Evolutionary conservation across 2,329 filamentous ascomycete genomes (phyloP), one percentile per base, ranked within the genome.

Genomic region (Apiospora marii): DNA sequence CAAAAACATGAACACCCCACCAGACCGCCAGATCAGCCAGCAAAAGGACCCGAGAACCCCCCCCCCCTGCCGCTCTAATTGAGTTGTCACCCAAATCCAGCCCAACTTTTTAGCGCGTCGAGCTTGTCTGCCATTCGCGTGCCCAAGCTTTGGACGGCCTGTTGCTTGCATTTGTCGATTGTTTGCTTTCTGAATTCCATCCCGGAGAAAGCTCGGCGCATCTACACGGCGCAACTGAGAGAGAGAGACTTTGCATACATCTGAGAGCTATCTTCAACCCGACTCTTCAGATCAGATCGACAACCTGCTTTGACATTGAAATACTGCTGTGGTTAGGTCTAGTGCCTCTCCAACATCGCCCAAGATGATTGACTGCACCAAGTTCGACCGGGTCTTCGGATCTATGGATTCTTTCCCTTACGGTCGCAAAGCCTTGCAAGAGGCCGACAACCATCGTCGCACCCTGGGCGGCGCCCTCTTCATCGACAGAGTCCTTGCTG

Each of bases 401-500:
- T 85, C 88, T 53, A 87, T 90, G 71, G 84, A 87, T 7, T 87
- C 88, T 6, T 89, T 90, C 73, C 87, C 88, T 2, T 94, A 93
- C 81, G 88, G 91, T 78, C 86, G 89, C 72, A 87, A 88, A 73
- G 81, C 87, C 44, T 84, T 90, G 71, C 87, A 91, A 68, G 87
- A 90, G 68, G 93, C 95, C 71, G 87, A 92, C 73, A 84, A 86
- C 43, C 90, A 90, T 79, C 91, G 93, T 76, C 92, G 91, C 78
- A 87, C 84, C 68, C 86, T 95, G 27, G 90, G 92, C 74, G 92
- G 92, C 76, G 85, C 88, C 72, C 88, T 96, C 72, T 97, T 96
- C 82, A 92, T 96, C 79, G 94, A 97, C 81, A 90, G 92, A 71
- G 90, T 97, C 53, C 84, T 96, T 74, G 90, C 88, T 71, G 87